Evolutionary conservation across 2,329 filamentous ascomycete species (phyloP).

Genomic region (Ophiostoma himal-ulmi): DNA sequence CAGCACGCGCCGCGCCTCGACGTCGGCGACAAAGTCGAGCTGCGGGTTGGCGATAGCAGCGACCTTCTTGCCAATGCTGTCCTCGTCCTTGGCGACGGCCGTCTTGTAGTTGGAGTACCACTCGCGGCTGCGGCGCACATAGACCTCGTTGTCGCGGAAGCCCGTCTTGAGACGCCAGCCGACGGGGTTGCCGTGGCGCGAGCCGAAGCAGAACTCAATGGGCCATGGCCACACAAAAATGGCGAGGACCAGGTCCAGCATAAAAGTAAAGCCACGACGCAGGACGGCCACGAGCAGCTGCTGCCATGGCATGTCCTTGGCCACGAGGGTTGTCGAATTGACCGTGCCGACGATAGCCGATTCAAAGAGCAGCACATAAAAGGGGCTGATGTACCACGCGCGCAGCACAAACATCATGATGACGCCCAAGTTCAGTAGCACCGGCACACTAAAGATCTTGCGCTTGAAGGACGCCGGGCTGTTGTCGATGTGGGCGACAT

Average conservation of each 20-base stretch:
- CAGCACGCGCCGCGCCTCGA: constrained; percentile 52
- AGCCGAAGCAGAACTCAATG: constrained; percentile 61
- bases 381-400: constrained; percentile 61
- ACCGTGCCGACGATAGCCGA: constrained; percentile 56
- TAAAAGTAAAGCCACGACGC: constrained; percentile 58
- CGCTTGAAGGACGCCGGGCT: constrained; percentile 66
- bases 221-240: constrained; percentile 69
- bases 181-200: constrained; percentile 54
- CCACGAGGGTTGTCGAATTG: constrained; percentile 62
- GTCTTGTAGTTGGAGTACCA: constrained; percentile 51
- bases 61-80: constrained; percentile 2
- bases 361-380: constrained; percentile 63
- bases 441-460: constrained; percentile 75
- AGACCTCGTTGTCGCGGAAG: constrained; percentile 73
- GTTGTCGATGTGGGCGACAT: constrained; percentile 77
- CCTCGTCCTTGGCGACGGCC: constrained; percentile 3
- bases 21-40: constrained; percentile 45
- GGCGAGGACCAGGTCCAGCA: constrained; percentile 66
- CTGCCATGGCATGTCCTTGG: constrained; percentile 49
- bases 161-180: constrained; percentile 69
- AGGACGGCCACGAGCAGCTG: constrained; percentile 53
- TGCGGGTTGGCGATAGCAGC: constrained; percentile 33
- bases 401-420: constrained; percentile 60
- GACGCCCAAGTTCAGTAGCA: constrained; percentile 68
- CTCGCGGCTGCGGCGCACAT: constrained; percentile 68